Evolutionary conservation across 2,329 filamentous ascomycete species (phyloP), one percentile per base, ranked within the genome.

Genomic region (Corinectria fuckeliana): DNA sequence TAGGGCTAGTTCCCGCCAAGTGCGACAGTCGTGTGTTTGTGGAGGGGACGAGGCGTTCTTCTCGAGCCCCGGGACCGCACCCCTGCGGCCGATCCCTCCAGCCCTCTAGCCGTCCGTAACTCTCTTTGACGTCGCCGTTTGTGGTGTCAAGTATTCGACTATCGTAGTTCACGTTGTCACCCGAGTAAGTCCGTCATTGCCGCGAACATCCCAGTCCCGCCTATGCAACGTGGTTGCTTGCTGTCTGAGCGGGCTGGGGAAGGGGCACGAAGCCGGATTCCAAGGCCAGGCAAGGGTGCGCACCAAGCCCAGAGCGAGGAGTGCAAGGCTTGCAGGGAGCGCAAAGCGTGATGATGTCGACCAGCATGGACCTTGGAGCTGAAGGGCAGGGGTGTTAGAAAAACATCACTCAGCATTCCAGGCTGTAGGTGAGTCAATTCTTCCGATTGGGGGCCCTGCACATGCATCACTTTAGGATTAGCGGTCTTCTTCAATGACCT

Each of bases 401-500:
- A 62, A 45, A 60, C 48, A 38, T 47, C 61, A 57, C 52, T 8
- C 49, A 65, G 56, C 56, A 51, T 50, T 56, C 56, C 58, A 60
- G 61, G 66, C 57, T 65, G 62, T 66, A 55, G 59, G 62, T 39
- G 57, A 65, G 62, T 56, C 62, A 66, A 69, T 69, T 70, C 66
- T 71, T 73, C 71, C 71, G 71, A 73, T 71, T 71, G 69, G 71
- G n/a, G 59, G 63, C 63, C 57, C 56, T 58, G 58, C 45, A 36
- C 56, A 30, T 60, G 61, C 56, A 65, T 62, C 57, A 58, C 63
- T 61, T 69, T 68, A 72, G 64, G 69, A 64, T 62, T 68, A 61
- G 60, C 68, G 66, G 71, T 71, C 68, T 66, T 68, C 64, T 67
- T 64, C 69, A 71, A 72, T 71, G 69, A 67, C 66, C 67, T 72